Conservation (phyloP, 192 early-diverging fungal genomes). For the Thamnidium elegans region DNA sequence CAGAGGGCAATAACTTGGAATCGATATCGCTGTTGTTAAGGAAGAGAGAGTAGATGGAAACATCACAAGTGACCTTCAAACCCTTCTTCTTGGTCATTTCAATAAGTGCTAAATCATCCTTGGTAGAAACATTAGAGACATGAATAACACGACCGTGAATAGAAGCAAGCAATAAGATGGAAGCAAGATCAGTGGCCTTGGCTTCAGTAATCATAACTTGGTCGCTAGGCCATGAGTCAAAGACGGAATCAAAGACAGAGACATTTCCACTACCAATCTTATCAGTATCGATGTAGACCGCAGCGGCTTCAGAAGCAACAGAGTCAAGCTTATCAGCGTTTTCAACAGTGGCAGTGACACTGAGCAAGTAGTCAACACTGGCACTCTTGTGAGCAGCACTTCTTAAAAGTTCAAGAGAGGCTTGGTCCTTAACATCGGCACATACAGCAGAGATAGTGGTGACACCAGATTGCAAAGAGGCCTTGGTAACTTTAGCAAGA, state of each 20-base stretch:
- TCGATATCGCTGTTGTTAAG: slow-evolving; percentile 36
- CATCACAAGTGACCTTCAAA: slow-evolving; percentile 88
- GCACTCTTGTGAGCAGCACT: slow-evolving; percentile 55
- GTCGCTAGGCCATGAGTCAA: slow-evolving; percentile 75
- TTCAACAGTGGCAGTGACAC: slow-evolving; percentile 63
- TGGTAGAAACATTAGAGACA: slow-evolving; percentile 78
- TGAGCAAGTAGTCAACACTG: slow-evolving; percentile 71
- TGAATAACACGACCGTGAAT: slow-evolving; percentile 82
- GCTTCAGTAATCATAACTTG: slow-evolving; percentile 83
- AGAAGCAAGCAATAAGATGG: slow-evolving; percentile 82
- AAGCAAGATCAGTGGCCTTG: slow-evolving; percentile 81
- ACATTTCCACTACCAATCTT: slow-evolving; percentile 51
- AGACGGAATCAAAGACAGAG: slow-evolving; percentile 66
- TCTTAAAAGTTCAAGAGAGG: slow-evolving; percentile 47
- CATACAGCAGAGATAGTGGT: slow-evolving; percentile 71
- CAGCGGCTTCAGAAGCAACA: slow-evolving; percentile 41
- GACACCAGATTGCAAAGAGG: slow-evolving; percentile 83
- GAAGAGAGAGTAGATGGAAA: slow-evolving; percentile 82
- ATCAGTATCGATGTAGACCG: slow-evolving; percentile 61
- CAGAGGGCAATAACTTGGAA: slow-evolving; percentile 42
- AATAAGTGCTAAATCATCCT: slow-evolving; percentile 85
- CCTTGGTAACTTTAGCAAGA: slow-evolving; percentile 60
- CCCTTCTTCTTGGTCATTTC: slow-evolving; percentile 84
- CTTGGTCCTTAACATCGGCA: slow-evolving; percentile 38
- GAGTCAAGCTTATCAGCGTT: slow-evolving; percentile 54